Conservation (phyloP, 1,139 yeast genomes). For the Dujonia santamariae region DNA sequence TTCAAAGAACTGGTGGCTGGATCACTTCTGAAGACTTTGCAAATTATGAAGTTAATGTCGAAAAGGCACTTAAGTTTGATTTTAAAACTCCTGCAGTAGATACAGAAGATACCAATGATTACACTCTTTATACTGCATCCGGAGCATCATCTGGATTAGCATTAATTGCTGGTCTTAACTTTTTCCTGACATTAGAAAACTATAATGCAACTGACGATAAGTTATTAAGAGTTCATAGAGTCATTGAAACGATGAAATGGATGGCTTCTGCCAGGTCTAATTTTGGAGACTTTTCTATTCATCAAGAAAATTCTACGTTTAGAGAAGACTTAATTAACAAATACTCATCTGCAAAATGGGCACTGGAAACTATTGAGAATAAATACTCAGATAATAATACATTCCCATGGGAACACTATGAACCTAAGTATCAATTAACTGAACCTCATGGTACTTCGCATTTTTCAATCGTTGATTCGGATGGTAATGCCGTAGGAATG, state of each 20-base stretch:
- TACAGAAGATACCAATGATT: conserved; percentile 19
- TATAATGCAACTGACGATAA: conserved; percentile 5
- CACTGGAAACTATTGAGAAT: conserved; percentile 39
- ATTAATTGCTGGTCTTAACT: conserved; percentile 67
- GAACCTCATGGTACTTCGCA: conserved; percentile 91
- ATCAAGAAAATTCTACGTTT: conserved; percentile 13
- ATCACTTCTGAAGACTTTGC: conserved; percentile 61
- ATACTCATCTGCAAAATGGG: conserved; percentile 50
- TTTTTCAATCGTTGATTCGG: conserved; percentile 68
- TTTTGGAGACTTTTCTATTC: conserved; percentile 58
- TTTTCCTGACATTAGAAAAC: conserved; percentile 40
- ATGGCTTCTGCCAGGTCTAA: conserved; percentile 80
- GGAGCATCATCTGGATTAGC: conserved; percentile 89
- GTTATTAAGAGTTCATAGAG: conserved; percentile 53
- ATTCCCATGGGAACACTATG: conserved; percentile 65
- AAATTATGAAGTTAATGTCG: conserved; percentile 52
- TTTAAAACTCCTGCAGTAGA: conserved; percentile 15
- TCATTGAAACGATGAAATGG: conserved; percentile 92
- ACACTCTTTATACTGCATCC: conserved; percentile 60
- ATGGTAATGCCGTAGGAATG: conserved; percentile 74
- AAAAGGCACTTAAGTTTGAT: conserved; percentile 50
- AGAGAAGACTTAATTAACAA: conserved; percentile 24
- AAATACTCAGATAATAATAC: conserved; percentile 53
- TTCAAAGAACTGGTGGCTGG: conserved; percentile 57
- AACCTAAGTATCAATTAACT: conserved; percentile 70